phyloP scores from a whole-genome alignment of 2,329 filamentous ascomycete genomes.

The Claviceps digitariae region DNA sequence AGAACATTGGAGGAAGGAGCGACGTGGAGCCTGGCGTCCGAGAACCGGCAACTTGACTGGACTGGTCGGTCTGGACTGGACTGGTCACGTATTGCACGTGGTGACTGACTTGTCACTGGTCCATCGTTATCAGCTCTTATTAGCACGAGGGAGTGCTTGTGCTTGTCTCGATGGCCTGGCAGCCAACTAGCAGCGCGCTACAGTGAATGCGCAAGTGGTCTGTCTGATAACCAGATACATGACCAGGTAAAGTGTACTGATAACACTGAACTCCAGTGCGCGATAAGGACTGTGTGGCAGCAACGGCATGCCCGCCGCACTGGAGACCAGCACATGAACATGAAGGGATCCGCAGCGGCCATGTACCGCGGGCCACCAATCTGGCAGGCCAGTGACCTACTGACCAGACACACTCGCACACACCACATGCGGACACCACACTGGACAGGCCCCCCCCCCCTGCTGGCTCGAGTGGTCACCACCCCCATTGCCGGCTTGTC shows the following conservation, averaged over 20 bases:
- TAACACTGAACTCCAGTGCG: no score
- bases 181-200: background rate
- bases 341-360: background rate
- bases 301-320: no score
- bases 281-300: no score
- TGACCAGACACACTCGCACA: background rate
- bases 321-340: no score
- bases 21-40: background rate
- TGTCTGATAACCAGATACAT: background rate
- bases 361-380: no score
- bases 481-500: conserved; percentile 1
- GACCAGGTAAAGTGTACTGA: no score
- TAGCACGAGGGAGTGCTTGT: background rate
- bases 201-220: background rate
- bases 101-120: background rate
- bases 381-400: background rate
- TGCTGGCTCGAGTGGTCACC: background rate
- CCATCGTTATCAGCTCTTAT: background rate
- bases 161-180: background rate
- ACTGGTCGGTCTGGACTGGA: background rate
- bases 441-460: no score
- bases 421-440: no score
- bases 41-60: background rate
- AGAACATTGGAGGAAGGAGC: background rate
- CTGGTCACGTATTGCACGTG: background rate